Conservation (phyloP, 768 basidiomycete genomes). For the Tephrocybe rancida region DNA sequence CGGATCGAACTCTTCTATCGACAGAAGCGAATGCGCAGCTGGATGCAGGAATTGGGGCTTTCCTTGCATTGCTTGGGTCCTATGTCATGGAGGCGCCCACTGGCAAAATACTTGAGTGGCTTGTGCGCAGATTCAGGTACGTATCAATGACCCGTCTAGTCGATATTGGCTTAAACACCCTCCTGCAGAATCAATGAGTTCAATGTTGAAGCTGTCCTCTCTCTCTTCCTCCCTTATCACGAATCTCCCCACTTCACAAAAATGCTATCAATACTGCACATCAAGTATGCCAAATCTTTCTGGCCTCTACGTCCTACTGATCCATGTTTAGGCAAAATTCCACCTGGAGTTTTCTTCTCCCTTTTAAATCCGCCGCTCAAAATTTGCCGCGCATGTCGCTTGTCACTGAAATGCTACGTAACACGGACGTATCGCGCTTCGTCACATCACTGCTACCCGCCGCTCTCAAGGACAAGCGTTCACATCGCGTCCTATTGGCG, state of each 20-base stretch:
- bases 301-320: background rate
- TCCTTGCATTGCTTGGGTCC: constrained; percentile 73
- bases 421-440: constrained; percentile 73
- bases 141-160: constrained; percentile 18
- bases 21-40: constrained; percentile 64
- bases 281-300: constrained; percentile 51
- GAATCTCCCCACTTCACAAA: constrained; percentile 94
- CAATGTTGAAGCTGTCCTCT: constrained; percentile 77
- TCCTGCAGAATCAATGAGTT: constrained; percentile 84
- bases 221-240: constrained; percentile 92
- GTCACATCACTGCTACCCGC: constrained; percentile 64
- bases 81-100: constrained; percentile 83
- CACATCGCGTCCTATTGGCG: constrained; percentile 74
- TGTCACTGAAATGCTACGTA: constrained; percentile 75
- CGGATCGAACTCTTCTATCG: constrained; percentile 79
- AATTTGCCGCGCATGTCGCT: constrained; percentile 73
- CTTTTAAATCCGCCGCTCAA: constrained; percentile 78
- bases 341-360: constrained; percentile 66
- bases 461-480: constrained; percentile 48
- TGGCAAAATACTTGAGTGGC: constrained; percentile 90
- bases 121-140: constrained; percentile 90
- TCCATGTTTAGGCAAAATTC: constrained; percentile 53
- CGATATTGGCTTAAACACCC: constrained; percentile 1
- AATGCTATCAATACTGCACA: constrained; percentile 84
- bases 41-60: constrained; percentile 58